These are phyloP conservation scores for Trametes hirsuta DNA, from an alignment of 1,284 basidiomycete genomes.

Conservation along the genomic window DNA sequence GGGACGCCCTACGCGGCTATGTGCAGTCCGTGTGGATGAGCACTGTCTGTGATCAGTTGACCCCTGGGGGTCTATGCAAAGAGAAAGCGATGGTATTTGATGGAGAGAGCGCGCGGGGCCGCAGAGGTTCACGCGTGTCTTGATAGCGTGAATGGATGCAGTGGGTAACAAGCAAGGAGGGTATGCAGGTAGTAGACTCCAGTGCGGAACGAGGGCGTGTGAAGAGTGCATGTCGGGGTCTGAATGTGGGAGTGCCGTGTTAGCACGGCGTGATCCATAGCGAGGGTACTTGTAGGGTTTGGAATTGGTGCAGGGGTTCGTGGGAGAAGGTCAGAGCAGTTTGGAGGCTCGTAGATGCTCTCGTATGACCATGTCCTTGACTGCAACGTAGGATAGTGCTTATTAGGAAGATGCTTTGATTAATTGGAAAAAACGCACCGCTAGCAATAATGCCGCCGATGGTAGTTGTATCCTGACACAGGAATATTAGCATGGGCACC, in stretches of 20 bases:
- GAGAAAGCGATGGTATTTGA: too few relatives aligned
- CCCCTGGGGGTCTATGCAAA: too few relatives aligned
- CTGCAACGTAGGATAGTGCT: slow-evolving; percentile 35
- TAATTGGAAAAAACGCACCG: slow-evolving; percentile 45
- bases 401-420: background rate
- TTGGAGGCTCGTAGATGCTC: slow-evolving; percentile 52
- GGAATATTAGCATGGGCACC: background rate
- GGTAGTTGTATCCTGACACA: slow-evolving; percentile 63
- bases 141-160: too few relatives aligned
- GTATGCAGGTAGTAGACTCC: background rate
- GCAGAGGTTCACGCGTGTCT: too few relatives aligned
- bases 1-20: too few relatives aligned
- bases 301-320: background rate
- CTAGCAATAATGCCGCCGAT: slow-evolving; percentile 79
- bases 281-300: background rate
- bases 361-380: slow-evolving; percentile 71
- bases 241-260: background rate
- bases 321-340: slow-evolving; percentile 19
- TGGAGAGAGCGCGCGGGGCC: too few relatives aligned
- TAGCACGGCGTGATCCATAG: background rate
- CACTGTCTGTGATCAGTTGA: too few relatives aligned
- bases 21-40: too few relatives aligned
- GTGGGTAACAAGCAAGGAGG: slow-evolving; percentile 1
- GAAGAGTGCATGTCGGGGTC: too few relatives aligned
- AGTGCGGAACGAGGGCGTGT: too few relatives aligned